Evolutionary conservation across 805 yeast species (phyloP), one percentile per base, ranked within the genome.

Genomic region (Nakazawaea wickerhamii): DNA sequence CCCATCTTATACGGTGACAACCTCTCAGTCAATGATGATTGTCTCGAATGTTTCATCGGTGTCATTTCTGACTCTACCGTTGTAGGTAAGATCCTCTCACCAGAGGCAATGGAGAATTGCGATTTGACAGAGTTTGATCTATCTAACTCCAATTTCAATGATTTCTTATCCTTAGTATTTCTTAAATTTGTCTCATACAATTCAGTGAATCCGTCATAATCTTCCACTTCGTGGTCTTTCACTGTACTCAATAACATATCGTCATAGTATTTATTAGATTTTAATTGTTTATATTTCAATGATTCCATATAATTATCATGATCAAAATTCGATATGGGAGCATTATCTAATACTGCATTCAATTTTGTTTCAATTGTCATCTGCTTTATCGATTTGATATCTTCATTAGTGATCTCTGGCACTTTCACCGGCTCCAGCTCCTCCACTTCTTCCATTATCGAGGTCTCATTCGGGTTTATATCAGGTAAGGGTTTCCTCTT

Each of bases 281-380:
- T 28, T n/a, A 37, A 32, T 13, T 48, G 41, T 41, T 57, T 26
- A 36, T 52, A 50, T 36, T 48, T 41, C 38, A 53, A 34, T 30
- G 55, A 50, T 43, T 59, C 59, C 32, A 61, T 18, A 35, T 57
- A 61, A 5, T 48, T 38, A 15, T 53, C 55, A 45, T 60, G 63
- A 42, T 59, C 65, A 41, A 53, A 53, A 5, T n/a, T 19, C 11
- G 54, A 54, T 38, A 46, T 50, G 1, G 51, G 20, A 1, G 19
- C 48, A 11, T 49, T 46, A 23, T 58, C 58, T 13, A 73, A 55
- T 34, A 65, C 69, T 2, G 72, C 59, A 43, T 69, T 71, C 43
- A 74, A 57, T 50, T 68, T 71, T 46, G 73, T 71, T 46, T 68
- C 68, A 30, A 73, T 54, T 38, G 59, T 60, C 55, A 53, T 62